Evolutionary conservation across 2,329 filamentous ascomycete genomes (phyloP), one percentile per base, ranked within the genome.

Genomic region (Fusarium sp.): DNA sequence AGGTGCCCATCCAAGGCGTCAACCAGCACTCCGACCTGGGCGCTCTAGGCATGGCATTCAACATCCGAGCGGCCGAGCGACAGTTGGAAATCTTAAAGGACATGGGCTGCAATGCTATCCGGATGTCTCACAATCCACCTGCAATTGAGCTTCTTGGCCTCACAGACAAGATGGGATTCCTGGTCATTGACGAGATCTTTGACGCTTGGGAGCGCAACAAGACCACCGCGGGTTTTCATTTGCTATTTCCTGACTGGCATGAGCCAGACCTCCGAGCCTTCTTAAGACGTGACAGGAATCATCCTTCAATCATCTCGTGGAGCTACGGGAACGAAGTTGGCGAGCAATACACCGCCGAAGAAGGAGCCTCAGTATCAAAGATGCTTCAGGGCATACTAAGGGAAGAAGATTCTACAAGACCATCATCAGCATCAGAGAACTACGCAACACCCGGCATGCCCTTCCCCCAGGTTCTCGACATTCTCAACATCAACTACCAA

Each of bases 401-500:
- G 25, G 77, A 83, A 6, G 88, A 90, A 71, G 88, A 90, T 62
- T 72, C 83, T 0, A 88, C 87, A 0, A 82, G 87, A 2, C 83
- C 80, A 2, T 76, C 80, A 0, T 88, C 87, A 0, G 80, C 84
- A 0, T 84, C 82, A 1, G 85, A 88, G 84, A 88, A 89, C 78
- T 76, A 73, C 11, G 88, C 87, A 5, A 73, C 78, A 3, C 81
- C 87, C 0, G 56, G 59, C 3, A 67, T 77, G 45, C 72, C 83
- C 0, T 82, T 89, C 35, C 79, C 85, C 3, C 68, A 75, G 0
- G 80, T 81, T 2, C 69, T 89, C 37, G 87, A 89, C 73, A 80
- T 89, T 50, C 78, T 86, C n/a, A 84, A 85, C 22, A 76, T 90
- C 6, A 90, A 90, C 79, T 90, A 90, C 78, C 88, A 90, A 73